Base-by-base conservation (phyloP, 2,329 filamentous ascomycete species). In the Cladosporium sp. region DNA sequence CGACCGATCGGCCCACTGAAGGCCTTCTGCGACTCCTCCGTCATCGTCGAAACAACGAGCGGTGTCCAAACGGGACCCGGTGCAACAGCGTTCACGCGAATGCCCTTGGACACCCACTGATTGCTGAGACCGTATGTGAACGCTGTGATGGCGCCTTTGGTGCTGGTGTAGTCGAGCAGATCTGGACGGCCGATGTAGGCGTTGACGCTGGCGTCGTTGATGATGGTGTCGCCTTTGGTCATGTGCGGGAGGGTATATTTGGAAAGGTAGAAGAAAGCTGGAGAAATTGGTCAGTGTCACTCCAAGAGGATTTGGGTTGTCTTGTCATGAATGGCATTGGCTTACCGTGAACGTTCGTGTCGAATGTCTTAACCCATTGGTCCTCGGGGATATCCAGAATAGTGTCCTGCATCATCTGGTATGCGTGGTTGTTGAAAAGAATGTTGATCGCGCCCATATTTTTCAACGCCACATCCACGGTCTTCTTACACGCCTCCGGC, bases 201-300 rank as follows among this genome's bases (percentile, higher is more conserved):
- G 71, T 93, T 93, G 70, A 94, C 86, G 32, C 88, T 91, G 44
- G 89, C 86, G 70, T 90, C 91, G 77, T 93, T 94, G 80, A 95
- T 91, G 71, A 95, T 91, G 24, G 84, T 85, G 57, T 84, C 81
- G 35, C 90, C 90, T n/a, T 73, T 71, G 68, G 83, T 82, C 84
- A 94, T 88, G 73, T 92, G 87, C 0, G 84, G 85, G 10, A 94
- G 78, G 12, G 81, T 75, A 68, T 92, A 90, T 72, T 94, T 94
- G 60, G 89, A 81, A 35, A 93, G 78, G 75, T 86, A 93, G 78
- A 91, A 94, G 77, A 85, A 87, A 2, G 69, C 68, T 71, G 60
- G 17, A 17, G n/a, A 25, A 19, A 17, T 17, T 8, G 4, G 19
- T 50, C 19, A 50, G 47, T 49, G n/a, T 35, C 9, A 13, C 3